Evolutionary conservation across 495 filamentous ascomycete genomes (phyloP).

Genomic region (Pseudevernia furfuracea): DNA sequence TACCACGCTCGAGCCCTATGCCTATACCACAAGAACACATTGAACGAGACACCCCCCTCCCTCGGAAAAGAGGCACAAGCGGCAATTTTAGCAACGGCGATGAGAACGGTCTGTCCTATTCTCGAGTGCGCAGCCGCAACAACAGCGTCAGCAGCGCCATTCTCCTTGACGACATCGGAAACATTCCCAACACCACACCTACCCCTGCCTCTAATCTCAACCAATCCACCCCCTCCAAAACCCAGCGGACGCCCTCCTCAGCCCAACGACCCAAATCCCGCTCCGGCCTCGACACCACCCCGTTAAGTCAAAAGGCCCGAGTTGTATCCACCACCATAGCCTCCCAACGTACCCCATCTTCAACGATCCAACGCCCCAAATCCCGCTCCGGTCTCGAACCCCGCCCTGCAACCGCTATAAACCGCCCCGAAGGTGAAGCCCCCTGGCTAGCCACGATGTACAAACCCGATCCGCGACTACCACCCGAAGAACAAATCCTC

Average conservation of each 20-base stretch:
- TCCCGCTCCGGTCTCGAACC: conserved; percentile 54
- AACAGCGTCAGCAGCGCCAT: conserved; percentile 56
- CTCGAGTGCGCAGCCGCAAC: conserved; percentile 61
- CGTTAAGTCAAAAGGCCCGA: conserved; percentile 20
- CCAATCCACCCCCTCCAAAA: conserved; percentile 28
- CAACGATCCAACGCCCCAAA: conserved; percentile 54
- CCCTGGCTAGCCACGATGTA: conserved; percentile 95
- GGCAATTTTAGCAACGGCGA: conserved; percentile 41
- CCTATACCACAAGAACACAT: conserved; percentile 64
- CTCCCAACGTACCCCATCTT: conserved; percentile 61
- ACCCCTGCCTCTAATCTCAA: conserved; percentile 38
- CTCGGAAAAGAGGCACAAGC: conserved; percentile 51
- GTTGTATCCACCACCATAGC: conserved; percentile 22
- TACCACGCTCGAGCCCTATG: conserved; percentile 66
- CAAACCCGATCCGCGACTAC: conserved; percentile 88
- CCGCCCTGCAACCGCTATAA: conserved; percentile 51
- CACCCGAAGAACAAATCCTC: conserved; percentile 89
- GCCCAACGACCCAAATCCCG: conserved; percentile 28
- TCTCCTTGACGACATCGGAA: conserved; percentile 41
- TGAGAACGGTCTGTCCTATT: conserved; percentile 52
- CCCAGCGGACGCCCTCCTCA: conserved; percentile 24
- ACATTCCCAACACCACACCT: conserved; percentile 33
- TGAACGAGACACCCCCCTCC: conserved; percentile 62
- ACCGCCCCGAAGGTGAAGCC: conserved; percentile 85
- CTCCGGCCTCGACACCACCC: neutral